phyloP scores from a whole-genome alignment of 139 green algal genomes.

The Nannochloris sp. region DNA sequence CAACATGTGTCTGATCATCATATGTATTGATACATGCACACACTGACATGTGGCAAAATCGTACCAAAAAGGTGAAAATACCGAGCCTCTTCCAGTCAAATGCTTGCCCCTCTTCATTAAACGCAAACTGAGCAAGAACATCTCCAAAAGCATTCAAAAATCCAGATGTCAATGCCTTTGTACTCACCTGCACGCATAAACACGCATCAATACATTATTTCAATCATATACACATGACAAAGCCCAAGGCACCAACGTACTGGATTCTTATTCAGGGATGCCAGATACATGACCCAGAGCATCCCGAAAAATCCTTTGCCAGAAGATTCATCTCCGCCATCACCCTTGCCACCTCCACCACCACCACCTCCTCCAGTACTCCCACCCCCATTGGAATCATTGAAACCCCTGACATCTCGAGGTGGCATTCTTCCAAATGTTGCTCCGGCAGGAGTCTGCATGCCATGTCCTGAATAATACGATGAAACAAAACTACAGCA shows the following conservation, averaged over 20 bases:
- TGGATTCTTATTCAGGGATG: not conserved
- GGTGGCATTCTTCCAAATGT: not conserved
- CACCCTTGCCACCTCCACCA: not conserved
- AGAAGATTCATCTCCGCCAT: not conserved
- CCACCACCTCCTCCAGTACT: not conserved
- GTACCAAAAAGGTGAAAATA: conserved; percentile 63
- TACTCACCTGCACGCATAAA: conserved; percentile 25
- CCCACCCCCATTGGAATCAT: not conserved
- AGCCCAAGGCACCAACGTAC: not conserved
- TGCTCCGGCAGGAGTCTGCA: not conserved
- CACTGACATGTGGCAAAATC: not conserved
- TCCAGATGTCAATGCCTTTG: conserved; percentile 68
- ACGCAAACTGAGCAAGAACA: conserved; percentile 57
- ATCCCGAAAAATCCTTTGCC: not conserved
- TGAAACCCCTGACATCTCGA: not conserved
- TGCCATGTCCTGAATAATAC: no score
- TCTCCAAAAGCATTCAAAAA: conserved; percentile 81
- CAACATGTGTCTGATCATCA: not conserved
- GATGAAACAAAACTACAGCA: no score
- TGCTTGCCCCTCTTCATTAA: conserved; percentile 41
- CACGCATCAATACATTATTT: not conserved
- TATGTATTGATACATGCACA: not conserved
- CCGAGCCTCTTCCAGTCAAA: conserved; percentile 45
- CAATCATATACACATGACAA: no score
- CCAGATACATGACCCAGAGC: not conserved